Evolutionary conservation across 2,329 filamentous ascomycete genomes (phyloP), one percentile per base, ranked within the genome.

Genomic region (Colletotrichum tanaceti): DNA sequence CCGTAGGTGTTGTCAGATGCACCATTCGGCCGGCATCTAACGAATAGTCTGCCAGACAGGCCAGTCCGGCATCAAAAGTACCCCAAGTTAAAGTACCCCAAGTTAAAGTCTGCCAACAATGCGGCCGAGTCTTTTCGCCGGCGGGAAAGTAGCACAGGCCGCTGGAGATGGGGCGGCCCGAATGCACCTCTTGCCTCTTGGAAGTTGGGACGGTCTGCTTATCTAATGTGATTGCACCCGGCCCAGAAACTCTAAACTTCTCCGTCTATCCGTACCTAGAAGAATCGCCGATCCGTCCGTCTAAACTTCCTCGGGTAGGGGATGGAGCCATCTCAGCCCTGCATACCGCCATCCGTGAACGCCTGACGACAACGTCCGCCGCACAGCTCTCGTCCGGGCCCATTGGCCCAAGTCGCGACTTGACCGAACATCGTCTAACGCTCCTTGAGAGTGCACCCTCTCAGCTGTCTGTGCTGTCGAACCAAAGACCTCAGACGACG

Each of bases 171-270:
- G 55, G 20, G 20, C n/a, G 20, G 20, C n/a, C 38, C 16, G 41
- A 38, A 35, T 43, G 20, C 35, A 39, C 52, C n/a, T 39, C n/a
- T 20, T 32, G n/a, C n/a, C n/a, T n/a, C n/a, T n/a, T n/a, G n/a
- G n/a, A n/a, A n/a, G n/a, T n/a, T n/a, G 39, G 28, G 20, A 22
- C 18, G 5, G 32, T 6, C 6, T n/a, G 35, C 65, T 68, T 65
- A 68, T 55, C 62, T 68, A 68, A 68, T 68, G 62, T 32, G 4
- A 44, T 16, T 5, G 41, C 55, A 55, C 55, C 54, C 61, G 55
- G 61, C 49, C 49, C 52, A 50, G 61, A 28, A 65, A 68, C 62
- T 68, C 54, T 46, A 68, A 59, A 9, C 54, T 24, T 41, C 53
- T 10, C 5, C 39, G 39, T 46, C 28, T 32, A 9, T 32, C n/a